Evolutionary conservation across 345 rosid species (phyloP).

Genomic region (Alliaria petiolata): DNA sequence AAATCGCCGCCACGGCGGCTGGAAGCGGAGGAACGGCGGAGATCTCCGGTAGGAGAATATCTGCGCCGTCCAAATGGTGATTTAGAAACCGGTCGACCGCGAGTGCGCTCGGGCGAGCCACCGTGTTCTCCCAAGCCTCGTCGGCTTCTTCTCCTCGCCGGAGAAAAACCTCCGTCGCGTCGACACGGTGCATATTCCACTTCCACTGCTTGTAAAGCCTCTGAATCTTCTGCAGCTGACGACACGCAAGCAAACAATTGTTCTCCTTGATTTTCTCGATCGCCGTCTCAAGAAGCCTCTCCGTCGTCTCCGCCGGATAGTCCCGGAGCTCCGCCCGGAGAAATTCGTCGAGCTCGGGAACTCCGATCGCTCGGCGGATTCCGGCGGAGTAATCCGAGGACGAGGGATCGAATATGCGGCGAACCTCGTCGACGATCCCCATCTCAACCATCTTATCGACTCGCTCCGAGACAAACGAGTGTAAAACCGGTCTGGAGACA

Average conservation of each 20-base stretch:
- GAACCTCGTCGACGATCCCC: conserved; percentile 69
- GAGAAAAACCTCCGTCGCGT: conserved; percentile 69
- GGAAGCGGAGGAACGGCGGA: conserved; percentile 32
- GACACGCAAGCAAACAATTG: conserved; percentile 45
- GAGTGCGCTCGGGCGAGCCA: conserved; percentile 50
- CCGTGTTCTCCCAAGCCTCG: conserved; percentile 61
- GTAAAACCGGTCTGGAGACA: conserved; percentile 52
- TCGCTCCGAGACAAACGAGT: conserved; percentile 63
- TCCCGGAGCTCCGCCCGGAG: conserved; percentile 34
- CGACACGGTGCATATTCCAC: conserved; percentile 69
- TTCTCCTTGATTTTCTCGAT: conserved; percentile 60
- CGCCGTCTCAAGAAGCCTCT: conserved; percentile 43
- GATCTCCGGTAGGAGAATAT: conserved; percentile 30
- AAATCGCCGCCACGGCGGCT: conserved; percentile 46
- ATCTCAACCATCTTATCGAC: conserved; percentile 72
- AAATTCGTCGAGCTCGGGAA: conserved; percentile 69
- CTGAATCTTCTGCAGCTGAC: conserved; percentile 60
- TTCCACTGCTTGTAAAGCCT: conserved; percentile 46
- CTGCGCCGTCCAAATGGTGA: conserved; percentile 23
- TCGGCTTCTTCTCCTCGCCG: conserved; percentile 52
- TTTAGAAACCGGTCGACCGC: conserved; percentile 49
- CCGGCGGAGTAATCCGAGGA: conserved; percentile 50
- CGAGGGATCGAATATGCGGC: conserved; percentile 45
- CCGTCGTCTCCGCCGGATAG: conserved; percentile 23
- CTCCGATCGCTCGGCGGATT: conserved; percentile 74